Percentiles rank a stretch among this genome's conserved stretches.
Conservation (phyloP, 768 basidiomycete genomes). For the Mycena capillaripes region DNA sequence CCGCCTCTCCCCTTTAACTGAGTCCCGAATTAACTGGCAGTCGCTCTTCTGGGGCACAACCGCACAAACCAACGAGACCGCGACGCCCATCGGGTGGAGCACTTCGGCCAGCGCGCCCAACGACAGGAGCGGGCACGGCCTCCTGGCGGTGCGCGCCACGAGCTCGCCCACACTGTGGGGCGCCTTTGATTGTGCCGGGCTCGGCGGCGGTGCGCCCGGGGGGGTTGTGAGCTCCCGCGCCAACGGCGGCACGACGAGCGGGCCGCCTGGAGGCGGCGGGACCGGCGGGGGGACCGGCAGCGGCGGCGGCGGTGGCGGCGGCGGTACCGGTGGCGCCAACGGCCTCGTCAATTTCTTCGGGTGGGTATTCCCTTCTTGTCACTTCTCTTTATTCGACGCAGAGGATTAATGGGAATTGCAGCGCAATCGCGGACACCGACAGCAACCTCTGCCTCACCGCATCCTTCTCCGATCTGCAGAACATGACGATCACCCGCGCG, state of each 20-base stretch:
- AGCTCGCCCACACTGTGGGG: slow-evolving; percentile 2
- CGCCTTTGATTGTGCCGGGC: not conserved
- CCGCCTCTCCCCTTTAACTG: not conserved
- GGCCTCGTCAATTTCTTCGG: slow-evolving; percentile 14
- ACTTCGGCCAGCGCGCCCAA: slow-evolving; percentile 1
- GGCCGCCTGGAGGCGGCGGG: not conserved
- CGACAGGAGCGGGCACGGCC: slow-evolving; percentile 2
- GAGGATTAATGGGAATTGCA: not conserved
- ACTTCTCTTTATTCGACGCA: slow-evolving; percentile 4
- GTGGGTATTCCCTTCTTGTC: too few species aligned
- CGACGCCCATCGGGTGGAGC: slow-evolving; percentile 9
- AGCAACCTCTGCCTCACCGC: slow-evolving; percentile 7
- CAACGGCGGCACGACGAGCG: slow-evolving; percentile 1
- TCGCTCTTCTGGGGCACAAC: slow-evolving; percentile 19
- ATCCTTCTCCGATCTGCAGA: not conserved
- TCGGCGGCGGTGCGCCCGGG: slow-evolving; percentile 4
- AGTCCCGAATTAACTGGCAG: not conserved
- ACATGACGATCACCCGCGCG: slow-evolving; percentile 1
- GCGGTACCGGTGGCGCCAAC: not conserved
- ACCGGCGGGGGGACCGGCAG: not conserved
- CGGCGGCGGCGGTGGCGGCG: not conserved
- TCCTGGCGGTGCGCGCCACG: slow-evolving; percentile 4
- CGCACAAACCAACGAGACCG: not conserved
- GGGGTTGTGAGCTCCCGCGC: not conserved
- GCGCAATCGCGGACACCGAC: not conserved